Evolutionary conservation across 2,329 filamentous ascomycete species (phyloP).

Genomic region (Mollisiaceae sp.): DNA sequence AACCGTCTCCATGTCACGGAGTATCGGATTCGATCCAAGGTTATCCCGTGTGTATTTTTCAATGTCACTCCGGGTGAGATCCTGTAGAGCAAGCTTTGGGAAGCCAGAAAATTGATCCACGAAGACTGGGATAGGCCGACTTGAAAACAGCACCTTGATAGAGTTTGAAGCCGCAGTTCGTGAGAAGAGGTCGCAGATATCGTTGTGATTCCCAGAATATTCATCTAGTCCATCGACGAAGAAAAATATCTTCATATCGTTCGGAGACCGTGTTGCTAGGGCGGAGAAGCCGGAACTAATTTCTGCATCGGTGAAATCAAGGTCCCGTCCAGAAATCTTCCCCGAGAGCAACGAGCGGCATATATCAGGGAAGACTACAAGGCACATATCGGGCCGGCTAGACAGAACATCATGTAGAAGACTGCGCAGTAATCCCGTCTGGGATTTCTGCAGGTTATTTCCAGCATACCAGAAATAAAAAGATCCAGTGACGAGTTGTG

Average conservation of each 20-base stretch:
- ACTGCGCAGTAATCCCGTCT: slow-evolving; percentile 17
- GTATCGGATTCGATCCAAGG: neutral
- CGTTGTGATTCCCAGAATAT: no score
- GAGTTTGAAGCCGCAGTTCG: neutral
- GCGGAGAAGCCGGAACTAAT: no score
- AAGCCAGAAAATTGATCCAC: no score
- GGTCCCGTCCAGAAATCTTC: no score
- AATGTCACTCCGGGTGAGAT: neutral
- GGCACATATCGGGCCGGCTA: neutral
- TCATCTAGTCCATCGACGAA: no score
- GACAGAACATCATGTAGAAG: slow-evolving; percentile 17
- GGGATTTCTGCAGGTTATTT: slow-evolving; percentile 29
- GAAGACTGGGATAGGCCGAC: neutral
- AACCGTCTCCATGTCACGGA: neutral
- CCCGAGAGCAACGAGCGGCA: neutral
- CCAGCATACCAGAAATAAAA: slow-evolving; percentile 54
- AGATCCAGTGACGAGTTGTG: slow-evolving; percentile 39
- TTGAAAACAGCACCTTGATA: neutral
- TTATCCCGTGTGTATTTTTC: neutral
- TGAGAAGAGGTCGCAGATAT: no score
- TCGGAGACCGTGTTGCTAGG: no score
- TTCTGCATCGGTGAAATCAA: no score
- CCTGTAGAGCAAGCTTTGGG: neutral
- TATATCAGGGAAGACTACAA: neutral
- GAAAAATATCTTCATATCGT: no score